A percentile compares a stretch with the other conserved stretches of the same genome.
phyloP scores from a whole-genome alignment of 1,139 yeast species.

The Geotrichum aggregatum region DNA sequence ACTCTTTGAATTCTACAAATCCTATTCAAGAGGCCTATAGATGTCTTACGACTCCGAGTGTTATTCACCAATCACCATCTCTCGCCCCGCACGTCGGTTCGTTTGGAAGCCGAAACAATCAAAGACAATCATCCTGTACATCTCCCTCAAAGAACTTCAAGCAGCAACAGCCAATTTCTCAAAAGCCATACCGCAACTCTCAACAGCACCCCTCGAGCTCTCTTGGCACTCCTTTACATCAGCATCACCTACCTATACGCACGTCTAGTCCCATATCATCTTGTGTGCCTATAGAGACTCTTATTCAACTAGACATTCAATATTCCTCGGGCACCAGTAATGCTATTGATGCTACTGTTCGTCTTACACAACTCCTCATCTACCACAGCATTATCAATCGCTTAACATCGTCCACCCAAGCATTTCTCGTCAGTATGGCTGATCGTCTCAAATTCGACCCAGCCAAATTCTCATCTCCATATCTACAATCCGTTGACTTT shows the following conservation, averaged over 20 bases:
- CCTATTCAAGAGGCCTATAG: slow-evolving; percentile 17
- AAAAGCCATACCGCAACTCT: slow-evolving; percentile 11
- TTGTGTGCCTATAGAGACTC: slow-evolving; percentile 24
- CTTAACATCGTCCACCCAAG: slow-evolving; percentile 26
- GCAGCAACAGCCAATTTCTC: neutral
- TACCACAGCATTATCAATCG: slow-evolving; percentile 29
- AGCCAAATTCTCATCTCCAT: slow-evolving; percentile 28
- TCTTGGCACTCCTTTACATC: slow-evolving; percentile 9
- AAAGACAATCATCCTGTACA: slow-evolving; percentile 15
- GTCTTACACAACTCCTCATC: slow-evolving; percentile 28
- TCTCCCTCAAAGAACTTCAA: slow-evolving; percentile 15
- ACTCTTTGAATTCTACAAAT: neutral
- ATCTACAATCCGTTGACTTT: slow-evolving; percentile 31
- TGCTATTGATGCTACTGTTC: slow-evolving; percentile 25
- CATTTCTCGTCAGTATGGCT: slow-evolving; percentile 24
- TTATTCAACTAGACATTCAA: slow-evolving; percentile 27
- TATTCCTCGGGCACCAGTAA: slow-evolving; percentile 22
- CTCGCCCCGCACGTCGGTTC: slow-evolving; percentile 5
- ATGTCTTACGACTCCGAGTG: slow-evolving; percentile 18
- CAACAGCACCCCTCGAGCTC: slow-evolving; percentile 6
- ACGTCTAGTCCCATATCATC: slow-evolving; percentile 10
- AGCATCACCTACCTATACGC: slow-evolving; percentile 10
- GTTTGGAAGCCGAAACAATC: slow-evolving; percentile 6
- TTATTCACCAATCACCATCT: slow-evolving; percentile 16
- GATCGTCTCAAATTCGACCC: slow-evolving; percentile 25